Evolutionary conservation across 2,329 filamentous ascomycete species (phyloP), one percentile per base, ranked within the genome.

Genomic region (Claviceps fusiformis): DNA sequence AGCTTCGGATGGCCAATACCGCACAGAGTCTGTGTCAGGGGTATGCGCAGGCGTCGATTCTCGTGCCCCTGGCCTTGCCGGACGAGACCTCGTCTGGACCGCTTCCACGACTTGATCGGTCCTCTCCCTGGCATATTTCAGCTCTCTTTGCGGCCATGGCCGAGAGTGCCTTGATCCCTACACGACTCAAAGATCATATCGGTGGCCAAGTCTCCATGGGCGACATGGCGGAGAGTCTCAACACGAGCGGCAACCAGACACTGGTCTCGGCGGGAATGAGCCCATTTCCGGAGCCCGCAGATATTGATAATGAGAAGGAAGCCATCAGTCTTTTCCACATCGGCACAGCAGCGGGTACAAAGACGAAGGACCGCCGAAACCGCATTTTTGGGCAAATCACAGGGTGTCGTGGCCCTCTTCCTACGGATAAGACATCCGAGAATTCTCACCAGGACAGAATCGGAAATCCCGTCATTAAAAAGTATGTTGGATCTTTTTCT

Each of bases 71-170:
- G 24, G 75, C 82, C 2, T 71, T 87, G 29, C 79, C 82, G 29
- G 79, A 82, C 1, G 81, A 85, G 15, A 64, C 67, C 17, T 70
- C 68, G 41, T 60, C 86, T 31, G 82, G 85, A 1, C 61, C 67
- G 3, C 82, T 81, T 59, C 67, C 91, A 5, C 69, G 69, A 3
- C 60, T 93, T 15, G 80, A 91, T 62, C 60, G 68, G 10, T 68
- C 71, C 8, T 93, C 87, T 0, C 72, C 77, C 55, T 98, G 93
- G 93, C 83, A 95, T 62, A 80, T 81, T 3, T 85, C 89, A 13
- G 91, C 86, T 2, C 71, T 96, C 15, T 77, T 95, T 58, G 81
- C 83, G 15, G 77, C 87, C 0, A 87, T 86, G 1, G 67, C 95
- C 13, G 93, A 97, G 68, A 89, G 82, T 29, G 80, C 86, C 39